These are phyloP conservation scores for Avena atlantica DNA, from an alignment of 176 grass and related monocot species.

Conservation along the genomic window DNA sequence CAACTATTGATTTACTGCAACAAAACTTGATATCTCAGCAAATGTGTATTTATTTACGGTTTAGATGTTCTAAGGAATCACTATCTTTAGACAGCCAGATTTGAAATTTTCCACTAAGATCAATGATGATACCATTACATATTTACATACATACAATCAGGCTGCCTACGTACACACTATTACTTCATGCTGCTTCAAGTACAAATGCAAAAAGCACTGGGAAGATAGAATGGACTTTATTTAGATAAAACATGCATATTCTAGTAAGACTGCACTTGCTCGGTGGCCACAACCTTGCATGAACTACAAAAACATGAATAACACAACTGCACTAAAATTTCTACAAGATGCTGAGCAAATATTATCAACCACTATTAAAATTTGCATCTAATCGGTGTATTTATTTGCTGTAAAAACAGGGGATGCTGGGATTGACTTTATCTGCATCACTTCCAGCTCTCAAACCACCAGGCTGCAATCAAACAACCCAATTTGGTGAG, in stretches of 20 bases:
- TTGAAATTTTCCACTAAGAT: conserved; percentile 7
- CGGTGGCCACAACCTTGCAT: background rate
- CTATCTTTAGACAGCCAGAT: background rate
- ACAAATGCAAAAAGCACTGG: background rate
- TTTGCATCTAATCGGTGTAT: conserved; percentile 14
- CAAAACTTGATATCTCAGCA: background rate
- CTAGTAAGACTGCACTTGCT: background rate
- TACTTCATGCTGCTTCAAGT: background rate
- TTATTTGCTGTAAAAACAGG: conserved; percentile 35
- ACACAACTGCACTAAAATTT: background rate
- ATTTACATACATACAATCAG: background rate
- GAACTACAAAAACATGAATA: background rate
- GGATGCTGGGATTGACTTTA: conserved; percentile 50
- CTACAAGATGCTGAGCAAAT: conserved; percentile 14
- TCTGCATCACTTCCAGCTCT: conserved; percentile 52
- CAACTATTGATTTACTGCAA: background rate
- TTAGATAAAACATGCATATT: conserved; percentile 4
- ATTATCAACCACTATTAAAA: background rate
- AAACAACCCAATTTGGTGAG: conserved; percentile 13
- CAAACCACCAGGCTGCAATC: conserved; percentile 31
- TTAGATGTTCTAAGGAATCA: conserved; percentile 18
- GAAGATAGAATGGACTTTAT: background rate
- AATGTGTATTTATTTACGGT: background rate
- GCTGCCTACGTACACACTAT: background rate
- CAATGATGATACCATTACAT: background rate